These are phyloP conservation scores for Panicum virgatum DNA, from an alignment of 202 grass and related monocot species.

Conservation along the genomic window DNA sequence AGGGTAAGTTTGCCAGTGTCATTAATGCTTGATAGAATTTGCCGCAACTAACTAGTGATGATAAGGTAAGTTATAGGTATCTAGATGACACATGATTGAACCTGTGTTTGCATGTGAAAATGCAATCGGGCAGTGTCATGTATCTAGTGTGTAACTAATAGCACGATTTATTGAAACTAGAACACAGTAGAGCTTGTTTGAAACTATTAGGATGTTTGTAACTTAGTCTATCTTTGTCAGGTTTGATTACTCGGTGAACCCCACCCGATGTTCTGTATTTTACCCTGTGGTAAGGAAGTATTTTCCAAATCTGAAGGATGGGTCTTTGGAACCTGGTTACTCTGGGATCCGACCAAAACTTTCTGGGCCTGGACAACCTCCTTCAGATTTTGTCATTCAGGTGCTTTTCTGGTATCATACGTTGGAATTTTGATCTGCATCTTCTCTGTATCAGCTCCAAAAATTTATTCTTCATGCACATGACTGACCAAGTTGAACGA, in stretches of 20 bases:
- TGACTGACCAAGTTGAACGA: conserved; percentile 3
- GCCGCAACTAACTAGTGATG: neutral
- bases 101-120: neutral
- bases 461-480: conserved; percentile 14
- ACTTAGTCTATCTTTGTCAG: conserved; percentile 43
- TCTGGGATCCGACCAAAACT: conserved; percentile 93
- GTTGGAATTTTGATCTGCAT: conserved; percentile 21
- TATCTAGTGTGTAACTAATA: neutral
- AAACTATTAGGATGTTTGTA: neutral
- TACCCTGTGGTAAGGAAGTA: conserved; percentile 91
- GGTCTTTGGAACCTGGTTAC: conserved; percentile 83
- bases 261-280: conserved; percentile 60
- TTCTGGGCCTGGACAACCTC: conserved; percentile 60
- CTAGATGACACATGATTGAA: conserved; percentile 5
- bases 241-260: conserved; percentile 80
- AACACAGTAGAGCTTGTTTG: neutral
- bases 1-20: neutral
- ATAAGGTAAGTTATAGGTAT: neutral
- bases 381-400: conserved; percentile 84
- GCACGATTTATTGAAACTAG: neutral
- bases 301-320: conserved; percentile 89
- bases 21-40: neutral
- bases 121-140: neutral
- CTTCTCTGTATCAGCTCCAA: neutral
- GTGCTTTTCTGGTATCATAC: conserved; percentile 42